A percentile compares a stretch with the other conserved stretches of the same genome.
phyloP scores from a whole-genome alignment of 371 early-diverging fungal species.

The Mucor plumbeus region DNA sequence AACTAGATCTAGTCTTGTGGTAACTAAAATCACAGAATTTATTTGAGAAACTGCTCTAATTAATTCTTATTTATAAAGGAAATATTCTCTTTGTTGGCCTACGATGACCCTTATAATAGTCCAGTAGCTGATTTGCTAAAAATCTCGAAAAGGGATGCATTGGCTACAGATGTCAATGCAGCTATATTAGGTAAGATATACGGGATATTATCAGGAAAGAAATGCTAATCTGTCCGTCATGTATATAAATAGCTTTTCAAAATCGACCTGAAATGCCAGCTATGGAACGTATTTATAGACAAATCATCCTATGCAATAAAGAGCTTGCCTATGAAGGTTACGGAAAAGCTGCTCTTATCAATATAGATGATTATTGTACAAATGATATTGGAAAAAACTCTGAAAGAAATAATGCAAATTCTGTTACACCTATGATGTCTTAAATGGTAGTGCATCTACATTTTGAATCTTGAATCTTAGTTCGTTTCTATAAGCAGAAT shows the following conservation, averaged over 20 bases:
- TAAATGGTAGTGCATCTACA: neutral
- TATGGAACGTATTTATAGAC: slow-evolving; percentile 51
- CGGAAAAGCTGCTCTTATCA: slow-evolving; percentile 42
- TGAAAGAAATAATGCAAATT: neutral
- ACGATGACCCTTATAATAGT: slow-evolving; percentile 65
- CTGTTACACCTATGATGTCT: neutral
- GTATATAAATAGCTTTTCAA: slow-evolving; percentile 28
- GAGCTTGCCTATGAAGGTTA: slow-evolving; percentile 40
- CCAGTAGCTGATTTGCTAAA: slow-evolving; percentile 64
- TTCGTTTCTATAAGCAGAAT: too few species aligned
- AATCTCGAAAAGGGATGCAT: slow-evolving; percentile 33
- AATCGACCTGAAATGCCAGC: slow-evolving; percentile 44
- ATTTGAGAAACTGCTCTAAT: neutral
- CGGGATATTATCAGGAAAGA: neutral
- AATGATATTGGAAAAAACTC: neutral
- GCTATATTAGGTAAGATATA: slow-evolving; percentile 67
- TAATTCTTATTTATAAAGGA: slow-evolving; percentile 22
- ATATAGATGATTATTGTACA: slow-evolving; percentile 24
- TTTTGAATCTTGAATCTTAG: too few species aligned
- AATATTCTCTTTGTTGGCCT: slow-evolving; percentile 81
- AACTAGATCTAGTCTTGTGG: slow-evolving; percentile 32
- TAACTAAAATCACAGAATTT: slow-evolving; percentile 11
- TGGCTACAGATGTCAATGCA: slow-evolving; percentile 74
- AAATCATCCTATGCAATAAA: slow-evolving; percentile 39
- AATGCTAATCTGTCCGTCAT: neutral